Percentiles rank a stretch among this genome's conserved stretches.
These are phyloP conservation scores for Trichosporon sp. DNA, from an alignment of 1,284 basidiomycete genomes.

Conservation along the genomic window DNA sequence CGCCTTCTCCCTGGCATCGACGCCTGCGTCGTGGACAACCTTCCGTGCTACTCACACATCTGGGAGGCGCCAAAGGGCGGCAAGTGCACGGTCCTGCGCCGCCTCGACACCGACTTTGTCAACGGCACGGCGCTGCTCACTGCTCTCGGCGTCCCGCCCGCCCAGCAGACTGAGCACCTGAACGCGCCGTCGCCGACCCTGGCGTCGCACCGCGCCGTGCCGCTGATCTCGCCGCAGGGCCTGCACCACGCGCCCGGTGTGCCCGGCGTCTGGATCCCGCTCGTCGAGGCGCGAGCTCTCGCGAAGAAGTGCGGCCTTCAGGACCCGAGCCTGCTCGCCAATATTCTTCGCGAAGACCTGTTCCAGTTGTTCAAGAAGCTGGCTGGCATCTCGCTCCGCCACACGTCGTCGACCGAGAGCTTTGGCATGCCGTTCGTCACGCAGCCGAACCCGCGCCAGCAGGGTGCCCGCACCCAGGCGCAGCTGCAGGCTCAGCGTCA, in stretches of 20 bases:
- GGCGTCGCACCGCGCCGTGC: conserved; percentile 28
- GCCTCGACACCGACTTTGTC: conserved; percentile 46
- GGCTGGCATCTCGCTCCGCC: conserved; percentile 35
- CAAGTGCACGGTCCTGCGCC: conserved; percentile 31
- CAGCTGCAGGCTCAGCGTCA: neutral
- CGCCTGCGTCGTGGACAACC: conserved; percentile 44
- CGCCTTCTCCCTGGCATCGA: conserved; percentile 39
- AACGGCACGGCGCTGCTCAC: conserved; percentile 40
- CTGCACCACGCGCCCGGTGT: conserved; percentile 34
- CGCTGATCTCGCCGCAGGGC: conserved; percentile 21
- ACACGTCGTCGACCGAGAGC: conserved; percentile 29
- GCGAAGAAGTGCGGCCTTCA: conserved; percentile 26
- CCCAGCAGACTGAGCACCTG: conserved; percentile 29
- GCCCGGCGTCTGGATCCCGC: conserved; percentile 39
- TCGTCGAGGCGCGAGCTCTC: conserved; percentile 34
- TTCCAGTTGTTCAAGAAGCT: conserved; percentile 38
- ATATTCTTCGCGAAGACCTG: conserved; percentile 37
- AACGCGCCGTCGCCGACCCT: conserved; percentile 26
- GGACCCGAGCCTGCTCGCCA: conserved; percentile 26
- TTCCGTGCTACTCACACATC: conserved; percentile 42
- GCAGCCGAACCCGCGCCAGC: conserved; percentile 18
- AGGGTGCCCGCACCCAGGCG: conserved; percentile 14
- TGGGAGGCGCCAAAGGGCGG: conserved; percentile 24
- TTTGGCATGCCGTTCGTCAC: conserved; percentile 34
- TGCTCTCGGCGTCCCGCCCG: conserved; percentile 32